Conservation (phyloP, 176 grass and related monocot species). For the Calamus simplicifolius region DNA sequence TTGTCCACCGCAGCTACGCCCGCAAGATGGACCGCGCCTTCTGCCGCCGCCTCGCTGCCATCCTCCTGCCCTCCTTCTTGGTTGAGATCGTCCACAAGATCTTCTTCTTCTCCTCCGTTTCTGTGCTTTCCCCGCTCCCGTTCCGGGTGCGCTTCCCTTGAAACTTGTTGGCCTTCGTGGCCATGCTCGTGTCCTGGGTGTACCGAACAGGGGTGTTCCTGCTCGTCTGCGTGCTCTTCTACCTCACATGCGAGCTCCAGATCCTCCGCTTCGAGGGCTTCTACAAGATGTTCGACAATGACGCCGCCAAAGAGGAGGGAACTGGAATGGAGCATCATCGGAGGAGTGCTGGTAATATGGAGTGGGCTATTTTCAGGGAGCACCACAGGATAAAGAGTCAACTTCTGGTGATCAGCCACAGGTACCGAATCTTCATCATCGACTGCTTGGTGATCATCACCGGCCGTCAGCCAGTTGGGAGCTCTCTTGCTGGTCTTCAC, state of each 20-base stretch:
- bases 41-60: slow-evolving; percentile 36
- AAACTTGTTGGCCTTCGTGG: slow-evolving; percentile 34
- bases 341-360: neutral
- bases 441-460: slow-evolving; percentile 68
- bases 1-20: slow-evolving; percentile 46
- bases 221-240: slow-evolving; percentile 85
- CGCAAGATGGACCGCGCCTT: slow-evolving; percentile 75
- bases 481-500: slow-evolving; percentile 52
- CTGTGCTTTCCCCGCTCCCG: slow-evolving; percentile 1
- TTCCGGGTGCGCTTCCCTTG: slow-evolving; percentile 21
- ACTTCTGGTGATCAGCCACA: slow-evolving; percentile 63
- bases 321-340: no score
- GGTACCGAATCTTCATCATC: slow-evolving; percentile 72
- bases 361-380: slow-evolving; percentile 46
- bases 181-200: slow-evolving; percentile 68
- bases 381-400: slow-evolving; percentile 60
- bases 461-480: slow-evolving; percentile 67
- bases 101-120: slow-evolving; percentile 60
- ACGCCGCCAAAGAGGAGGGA: neutral
- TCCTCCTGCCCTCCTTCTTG: slow-evolving; percentile 71
- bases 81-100: slow-evolving; percentile 70
- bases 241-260: slow-evolving; percentile 97
- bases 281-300: slow-evolving; percentile 70
- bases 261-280: slow-evolving; percentile 88
- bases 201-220: slow-evolving; percentile 84